A percentile compares a stretch with the other conserved stretches of the same genome.
Evolutionary conservation across 768 basidiomycete genomes (phyloP).

Genomic region (Leccinum incarnatum): DNA sequence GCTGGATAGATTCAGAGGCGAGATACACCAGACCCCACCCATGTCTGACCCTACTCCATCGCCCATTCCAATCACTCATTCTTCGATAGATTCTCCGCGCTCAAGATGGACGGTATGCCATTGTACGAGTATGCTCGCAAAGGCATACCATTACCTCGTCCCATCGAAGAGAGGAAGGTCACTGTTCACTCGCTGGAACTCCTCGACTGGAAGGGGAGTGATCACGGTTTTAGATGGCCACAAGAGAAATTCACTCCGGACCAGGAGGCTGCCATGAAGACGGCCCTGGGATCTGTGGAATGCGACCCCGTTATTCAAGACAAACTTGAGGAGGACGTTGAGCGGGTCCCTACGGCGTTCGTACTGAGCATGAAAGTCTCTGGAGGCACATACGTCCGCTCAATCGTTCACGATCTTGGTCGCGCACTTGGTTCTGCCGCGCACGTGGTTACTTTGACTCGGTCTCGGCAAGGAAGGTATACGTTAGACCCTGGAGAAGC

Average conservation of each 20-base stretch:
- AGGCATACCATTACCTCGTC: constrained; percentile 86
- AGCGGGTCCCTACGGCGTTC: constrained; percentile 67
- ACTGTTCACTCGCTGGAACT: constrained; percentile 81
- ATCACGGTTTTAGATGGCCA: constrained; percentile 81
- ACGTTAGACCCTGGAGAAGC: constrained; percentile 47
- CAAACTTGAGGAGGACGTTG: constrained; percentile 31
- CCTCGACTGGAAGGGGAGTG: constrained; percentile 68
- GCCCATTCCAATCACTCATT: constrained; percentile 5
- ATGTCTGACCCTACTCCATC: constrained; percentile 52
- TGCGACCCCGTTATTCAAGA: constrained; percentile 36
- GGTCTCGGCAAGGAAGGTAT: constrained; percentile 88
- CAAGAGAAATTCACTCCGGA: constrained; percentile 62
- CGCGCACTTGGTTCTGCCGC: constrained; percentile 82
- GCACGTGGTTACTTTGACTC: constrained; percentile 87
- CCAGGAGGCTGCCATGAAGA: constrained; percentile 68
- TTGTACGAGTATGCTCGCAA: constrained; percentile 94
- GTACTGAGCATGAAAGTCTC: constrained; percentile 91
- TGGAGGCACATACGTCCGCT: constrained; percentile 95
- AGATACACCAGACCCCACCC: constrained; percentile 88
- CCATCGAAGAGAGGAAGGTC: constrained; percentile 85
- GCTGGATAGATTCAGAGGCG: constrained; percentile 74
- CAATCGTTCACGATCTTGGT: constrained; percentile 91
- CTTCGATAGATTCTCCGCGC: constrained; percentile 80
- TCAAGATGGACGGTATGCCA: constrained; percentile 97
- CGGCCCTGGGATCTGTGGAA: constrained; percentile 54